Conservation (phyloP, 2,329 filamentous ascomycete genomes). For the Verticillium tricorpus region DNA sequence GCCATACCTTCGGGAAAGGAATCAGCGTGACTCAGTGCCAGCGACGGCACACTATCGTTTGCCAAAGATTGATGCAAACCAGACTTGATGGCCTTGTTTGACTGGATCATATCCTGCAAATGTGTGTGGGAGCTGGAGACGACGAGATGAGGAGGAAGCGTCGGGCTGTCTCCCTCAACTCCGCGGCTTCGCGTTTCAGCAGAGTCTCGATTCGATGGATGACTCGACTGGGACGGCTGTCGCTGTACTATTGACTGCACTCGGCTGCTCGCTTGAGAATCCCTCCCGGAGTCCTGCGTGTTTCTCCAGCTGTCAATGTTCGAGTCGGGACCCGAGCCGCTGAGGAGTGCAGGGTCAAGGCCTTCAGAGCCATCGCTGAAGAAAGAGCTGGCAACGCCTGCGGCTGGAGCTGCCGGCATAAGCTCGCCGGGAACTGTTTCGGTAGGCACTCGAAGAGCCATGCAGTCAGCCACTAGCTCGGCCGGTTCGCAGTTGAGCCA, state of each 20-base stretch:
- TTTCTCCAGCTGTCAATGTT: slow-evolving; percentile 46
- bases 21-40: slow-evolving; percentile 47
- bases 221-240: slow-evolving; percentile 46
- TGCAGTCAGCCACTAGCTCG: slow-evolving; percentile 76
- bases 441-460: slow-evolving; percentile 52
- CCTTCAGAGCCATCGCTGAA: slow-evolving; percentile 24
- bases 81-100: slow-evolving; percentile 54
- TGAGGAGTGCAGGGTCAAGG: slow-evolving; percentile 35
- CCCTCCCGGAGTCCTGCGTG: slow-evolving; percentile 45
- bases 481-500: slow-evolving; percentile 78
- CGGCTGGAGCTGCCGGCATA: slow-evolving; percentile 11
- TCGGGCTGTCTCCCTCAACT: slow-evolving; percentile 54
- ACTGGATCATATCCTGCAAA: slow-evolving; percentile 55
- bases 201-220: slow-evolving; percentile 44
- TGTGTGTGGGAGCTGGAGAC: slow-evolving; percentile 49
- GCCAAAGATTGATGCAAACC: slow-evolving; percentile 49
- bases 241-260: slow-evolving; percentile 32
- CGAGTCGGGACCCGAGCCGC: slow-evolving; percentile 24
- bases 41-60: slow-evolving; percentile 55
- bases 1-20: slow-evolving; percentile 33
- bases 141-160: slow-evolving; percentile 46
- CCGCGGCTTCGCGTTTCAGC: slow-evolving; percentile 33
- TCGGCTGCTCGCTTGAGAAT: slow-evolving; percentile 34
- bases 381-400: slow-evolving; percentile 12
- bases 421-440: slow-evolving; percentile 13